Percentiles rank a stretch among this genome's conserved stretches.
Conservation (phyloP, 257 asterid genomes). For the Fraxinus anomala region DNA sequence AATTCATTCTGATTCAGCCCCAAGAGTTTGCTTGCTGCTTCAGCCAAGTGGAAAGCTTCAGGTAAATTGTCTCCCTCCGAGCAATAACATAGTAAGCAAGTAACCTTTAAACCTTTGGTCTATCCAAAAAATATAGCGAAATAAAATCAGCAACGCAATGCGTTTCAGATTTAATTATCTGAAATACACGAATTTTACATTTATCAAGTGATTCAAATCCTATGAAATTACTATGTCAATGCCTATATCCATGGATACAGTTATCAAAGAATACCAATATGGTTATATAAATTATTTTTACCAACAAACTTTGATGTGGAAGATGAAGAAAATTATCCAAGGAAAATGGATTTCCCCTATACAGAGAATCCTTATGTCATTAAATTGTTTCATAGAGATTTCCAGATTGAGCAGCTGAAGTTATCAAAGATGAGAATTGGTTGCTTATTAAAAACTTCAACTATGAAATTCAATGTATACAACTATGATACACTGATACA, state of each 20-base stretch:
- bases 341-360: background rate
- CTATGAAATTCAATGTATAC: background rate
- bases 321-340: background rate
- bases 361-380: background rate
- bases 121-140: conserved; percentile 26
- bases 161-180: background rate
- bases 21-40: conserved; percentile 66
- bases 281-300: background rate
- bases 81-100: conserved; percentile 90
- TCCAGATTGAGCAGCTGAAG: background rate
- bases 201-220: background rate
- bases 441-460: background rate
- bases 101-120: conserved; percentile 90
- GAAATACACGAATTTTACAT: background rate
- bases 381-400: background rate
- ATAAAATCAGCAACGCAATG: background rate
- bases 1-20: conserved; percentile 42
- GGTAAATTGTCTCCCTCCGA: conserved; percentile 97
- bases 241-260: background rate
- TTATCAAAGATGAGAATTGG: background rate
- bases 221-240: background rate
- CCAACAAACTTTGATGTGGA: background rate
- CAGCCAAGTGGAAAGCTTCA: conserved; percentile 86
- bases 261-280: background rate
- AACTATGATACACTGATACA: background rate